phyloP scores from a whole-genome alignment of 2,329 filamentous ascomycete species.

The Stagonosporopsis vannaccii region DNA sequence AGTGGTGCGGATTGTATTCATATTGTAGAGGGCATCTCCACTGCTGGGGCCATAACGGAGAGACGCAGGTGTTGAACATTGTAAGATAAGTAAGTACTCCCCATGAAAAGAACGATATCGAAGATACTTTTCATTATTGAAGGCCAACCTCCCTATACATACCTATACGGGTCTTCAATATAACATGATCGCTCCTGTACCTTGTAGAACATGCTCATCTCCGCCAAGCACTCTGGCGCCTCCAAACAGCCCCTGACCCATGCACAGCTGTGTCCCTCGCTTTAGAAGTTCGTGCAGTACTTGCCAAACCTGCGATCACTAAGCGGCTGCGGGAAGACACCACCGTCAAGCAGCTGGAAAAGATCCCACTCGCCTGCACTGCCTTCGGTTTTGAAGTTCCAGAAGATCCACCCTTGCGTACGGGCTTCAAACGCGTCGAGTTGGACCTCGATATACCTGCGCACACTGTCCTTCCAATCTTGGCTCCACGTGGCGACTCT shows the following conservation, averaged over 20 bases:
- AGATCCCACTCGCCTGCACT: slow-evolving; percentile 62
- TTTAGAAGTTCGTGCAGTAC: slow-evolving; percentile 34
- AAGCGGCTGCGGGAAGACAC: slow-evolving; percentile 57
- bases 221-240: neutral
- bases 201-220: neutral
- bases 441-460: slow-evolving; percentile 63
- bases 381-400: slow-evolving; percentile 65
- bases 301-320: slow-evolving; percentile 37
- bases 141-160: neutral
- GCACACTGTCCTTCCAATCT: slow-evolving; percentile 54
- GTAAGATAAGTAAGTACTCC: no score
- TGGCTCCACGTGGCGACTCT: slow-evolving; percentile 58
- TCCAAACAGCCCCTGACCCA: neutral
- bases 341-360: slow-evolving; percentile 57
- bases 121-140: neutral
- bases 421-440: slow-evolving; percentile 60
- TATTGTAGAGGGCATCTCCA: no score
- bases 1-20: no score
- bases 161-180: neutral
- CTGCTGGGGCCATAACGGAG: no score
- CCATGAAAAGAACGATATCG: no score
- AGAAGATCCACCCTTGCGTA: slow-evolving; percentile 63
- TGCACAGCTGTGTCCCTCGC: neutral
- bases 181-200: neutral
- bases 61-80: no score